A percentile compares a stretch with the other conserved stretches of the same genome.
These are phyloP conservation scores for Psidium friedrichsthalianum DNA, from an alignment of 345 rosid species.

Conservation along the genomic window DNA sequence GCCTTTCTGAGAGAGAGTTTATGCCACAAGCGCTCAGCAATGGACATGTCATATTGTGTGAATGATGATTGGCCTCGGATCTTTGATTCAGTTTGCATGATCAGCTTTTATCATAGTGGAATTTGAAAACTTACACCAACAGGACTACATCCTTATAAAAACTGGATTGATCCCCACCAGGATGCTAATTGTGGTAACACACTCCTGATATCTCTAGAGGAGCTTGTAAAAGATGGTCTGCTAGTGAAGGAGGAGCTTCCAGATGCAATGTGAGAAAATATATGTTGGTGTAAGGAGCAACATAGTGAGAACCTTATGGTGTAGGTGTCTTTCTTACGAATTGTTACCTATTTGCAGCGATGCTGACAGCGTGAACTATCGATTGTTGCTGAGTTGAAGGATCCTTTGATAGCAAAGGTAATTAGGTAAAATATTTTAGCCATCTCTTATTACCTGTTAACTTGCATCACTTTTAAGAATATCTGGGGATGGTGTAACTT, in stretches of 20 bases:
- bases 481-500: neutral
- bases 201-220: slow-evolving; percentile 82
- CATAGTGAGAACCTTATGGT: neutral
- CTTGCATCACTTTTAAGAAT: neutral
- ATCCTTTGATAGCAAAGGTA: slow-evolving; percentile 73
- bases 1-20: neutral
- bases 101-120: neutral
- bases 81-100: neutral
- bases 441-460: neutral
- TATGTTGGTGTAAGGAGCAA: neutral
- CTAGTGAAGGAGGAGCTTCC: slow-evolving; percentile 65
- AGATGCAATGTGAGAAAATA: slow-evolving; percentile 38
- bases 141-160: neutral
- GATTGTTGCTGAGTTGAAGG: slow-evolving; percentile 46
- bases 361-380: slow-evolving; percentile 51
- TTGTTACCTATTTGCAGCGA: slow-evolving; percentile 27
- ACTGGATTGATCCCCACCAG: slow-evolving; percentile 1
- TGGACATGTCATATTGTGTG: neutral
- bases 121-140: neutral
- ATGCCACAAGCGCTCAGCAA: neutral
- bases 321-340: neutral
- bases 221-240: slow-evolving; percentile 83
- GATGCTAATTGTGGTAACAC: slow-evolving; percentile 96
- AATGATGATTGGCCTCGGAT: neutral
- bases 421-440: neutral